Evolutionary conservation across 306 rosid species (phyloP), one percentile per base, ranked within the genome.

Genomic region (Sicyos baderoa): DNA sequence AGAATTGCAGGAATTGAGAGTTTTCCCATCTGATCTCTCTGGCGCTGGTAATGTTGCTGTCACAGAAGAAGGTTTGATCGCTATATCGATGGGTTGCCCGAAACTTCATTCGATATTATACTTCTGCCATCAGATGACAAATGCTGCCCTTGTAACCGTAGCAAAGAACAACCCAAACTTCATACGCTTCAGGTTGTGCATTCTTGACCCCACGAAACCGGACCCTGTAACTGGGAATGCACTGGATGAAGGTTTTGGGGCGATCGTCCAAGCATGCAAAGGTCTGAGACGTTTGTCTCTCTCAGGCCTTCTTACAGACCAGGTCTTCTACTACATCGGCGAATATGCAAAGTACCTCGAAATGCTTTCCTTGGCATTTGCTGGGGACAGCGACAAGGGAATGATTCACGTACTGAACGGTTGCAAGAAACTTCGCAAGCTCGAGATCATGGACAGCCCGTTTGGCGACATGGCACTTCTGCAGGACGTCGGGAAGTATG

Each of bases 191-290:
- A 82, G 98, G 82, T 18, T 92, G 75, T 83, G 89, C 53, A 88
- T 78, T 79, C 91, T 89, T 3, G 90, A 93, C 32, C 87, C 98
- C 29, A 72, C 70, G 0, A 89, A 77, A 77, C 86, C 96, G 0
- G 97, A 93, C 74, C 73, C 94, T 15, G 84, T 77, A 52, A 93
- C 97, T 5, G 32, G 51, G 79, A 75, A 81, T 82, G 91, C 99
- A 17, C 76, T 93, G 50, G 99, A 93, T 77, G 97, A 90, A 79
- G 99, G 99, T 61, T 93, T 93, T 12, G 99, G 99, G 16, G 99
- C 97, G 7, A 88, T 93, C 6, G 99, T 93, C 8, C 94, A 85
- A 75, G 86, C 91, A n/a, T 90, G 96, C 87, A 86, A 75, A 80
- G 79, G 44, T 7, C 85, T 93, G 1, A 84, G 95, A 82, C 86